phyloP scores from a whole-genome alignment of 164 flowering plant genomes.

The Piper longum region DNA sequence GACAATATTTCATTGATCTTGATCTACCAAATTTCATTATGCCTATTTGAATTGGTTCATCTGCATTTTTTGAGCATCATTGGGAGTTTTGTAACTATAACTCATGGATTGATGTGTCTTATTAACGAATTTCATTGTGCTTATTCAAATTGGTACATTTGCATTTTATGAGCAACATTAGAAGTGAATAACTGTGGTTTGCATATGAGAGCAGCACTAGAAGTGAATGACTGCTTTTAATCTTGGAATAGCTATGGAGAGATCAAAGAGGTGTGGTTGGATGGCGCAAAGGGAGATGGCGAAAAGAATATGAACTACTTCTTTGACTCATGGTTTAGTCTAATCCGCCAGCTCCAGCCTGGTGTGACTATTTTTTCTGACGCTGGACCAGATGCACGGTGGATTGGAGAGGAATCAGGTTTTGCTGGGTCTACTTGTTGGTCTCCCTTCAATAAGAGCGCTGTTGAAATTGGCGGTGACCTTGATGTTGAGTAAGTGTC shows the following conservation, averaged over 20 bases:
- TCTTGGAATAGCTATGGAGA: slow-evolving; percentile 61
- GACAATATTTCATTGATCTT: no score
- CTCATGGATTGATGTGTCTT: no score
- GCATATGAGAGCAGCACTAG: neutral
- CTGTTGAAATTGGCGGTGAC: slow-evolving; percentile 58
- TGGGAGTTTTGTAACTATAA: no score
- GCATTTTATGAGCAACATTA: no score
- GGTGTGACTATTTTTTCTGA: slow-evolving; percentile 83
- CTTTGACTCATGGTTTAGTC: slow-evolving; percentile 74
- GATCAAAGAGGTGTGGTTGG: slow-evolving; percentile 70
- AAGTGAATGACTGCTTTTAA: neutral
- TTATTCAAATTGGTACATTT: no score
- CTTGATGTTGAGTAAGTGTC: slow-evolving; percentile 47
- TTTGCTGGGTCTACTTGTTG: slow-evolving; percentile 74
- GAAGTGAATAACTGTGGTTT: neutral
- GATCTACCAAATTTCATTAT: no score
- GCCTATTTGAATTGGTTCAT: no score
- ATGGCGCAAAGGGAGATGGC: slow-evolving; percentile 88
- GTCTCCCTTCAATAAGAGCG: slow-evolving; percentile 73
- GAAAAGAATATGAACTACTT: slow-evolving; percentile 87
- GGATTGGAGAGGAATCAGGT: slow-evolving; percentile 93
- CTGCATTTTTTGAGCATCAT: no score
- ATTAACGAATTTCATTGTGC: no score
- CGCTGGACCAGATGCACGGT: slow-evolving; percentile 88
- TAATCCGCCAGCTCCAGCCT: slow-evolving; percentile 86